phyloP scores from a whole-genome alignment of 768 basidiomycete genomes.

The Amanita subjunquillea region DNA sequence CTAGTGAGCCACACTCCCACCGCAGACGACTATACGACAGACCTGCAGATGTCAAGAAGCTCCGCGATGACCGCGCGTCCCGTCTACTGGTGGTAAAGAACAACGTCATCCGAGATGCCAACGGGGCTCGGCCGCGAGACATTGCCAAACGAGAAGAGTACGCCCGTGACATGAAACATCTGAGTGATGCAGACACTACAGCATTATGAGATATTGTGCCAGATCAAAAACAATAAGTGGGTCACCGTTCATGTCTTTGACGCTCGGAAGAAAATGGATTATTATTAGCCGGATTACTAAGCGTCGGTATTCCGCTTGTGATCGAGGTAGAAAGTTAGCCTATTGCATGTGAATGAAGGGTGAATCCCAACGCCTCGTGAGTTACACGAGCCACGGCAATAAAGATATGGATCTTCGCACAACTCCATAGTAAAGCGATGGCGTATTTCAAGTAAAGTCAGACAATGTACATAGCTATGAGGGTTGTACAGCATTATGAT shows the following conservation, averaged over 20 bases:
- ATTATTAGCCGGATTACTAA: background rate
- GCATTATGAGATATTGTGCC: background rate
- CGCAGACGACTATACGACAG: background rate
- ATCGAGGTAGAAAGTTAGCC: background rate
- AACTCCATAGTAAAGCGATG: background rate
- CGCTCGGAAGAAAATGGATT: background rate
- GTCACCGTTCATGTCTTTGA: conserved; percentile 1
- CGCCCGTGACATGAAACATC: background rate
- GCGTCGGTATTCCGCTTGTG: background rate
- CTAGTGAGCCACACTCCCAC: background rate
- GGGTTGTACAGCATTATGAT: too few species aligned
- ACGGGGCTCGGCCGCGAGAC: background rate
- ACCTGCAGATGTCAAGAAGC: conserved; percentile 2
- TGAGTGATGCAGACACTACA: background rate
- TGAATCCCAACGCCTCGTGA: too few species aligned
- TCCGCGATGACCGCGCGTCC: background rate
- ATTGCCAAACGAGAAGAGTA: background rate
- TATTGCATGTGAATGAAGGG: too few species aligned
- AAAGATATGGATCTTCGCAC: background rate
- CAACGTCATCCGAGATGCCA: background rate
- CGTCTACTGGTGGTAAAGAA: background rate
- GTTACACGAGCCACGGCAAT: too few species aligned
- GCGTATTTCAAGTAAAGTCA: background rate
- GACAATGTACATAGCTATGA: background rate
- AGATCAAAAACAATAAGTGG: background rate